Conservation (phyloP, 129 eudicot genomes). For the Saussurea involucrata region DNA sequence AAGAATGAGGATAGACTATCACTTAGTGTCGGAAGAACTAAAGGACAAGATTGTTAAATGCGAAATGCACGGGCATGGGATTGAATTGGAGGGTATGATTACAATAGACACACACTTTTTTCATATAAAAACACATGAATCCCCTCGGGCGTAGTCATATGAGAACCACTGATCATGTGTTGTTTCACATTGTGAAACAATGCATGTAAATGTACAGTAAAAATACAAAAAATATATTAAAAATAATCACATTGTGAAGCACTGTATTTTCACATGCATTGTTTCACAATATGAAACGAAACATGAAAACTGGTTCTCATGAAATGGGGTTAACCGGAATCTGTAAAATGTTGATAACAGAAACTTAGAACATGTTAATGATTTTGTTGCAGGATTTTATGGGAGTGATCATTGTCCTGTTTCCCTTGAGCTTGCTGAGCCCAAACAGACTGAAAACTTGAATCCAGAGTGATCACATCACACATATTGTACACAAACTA, state of each 20-base stretch:
- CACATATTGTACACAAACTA: constrained; percentile 2
- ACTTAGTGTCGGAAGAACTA: constrained; percentile 61
- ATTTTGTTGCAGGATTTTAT: constrained; percentile 64
- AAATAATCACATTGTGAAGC: too few species aligned
- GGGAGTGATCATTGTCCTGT: constrained; percentile 98
- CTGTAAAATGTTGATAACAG: background rate
- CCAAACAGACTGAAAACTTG: background rate
- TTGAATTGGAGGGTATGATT: constrained; percentile 71
- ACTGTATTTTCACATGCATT: too few species aligned
- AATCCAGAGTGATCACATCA: constrained; percentile 12
- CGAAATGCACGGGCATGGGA: constrained; percentile 84
- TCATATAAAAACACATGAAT: background rate
- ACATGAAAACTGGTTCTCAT: too few species aligned
- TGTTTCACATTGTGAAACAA: too few species aligned
- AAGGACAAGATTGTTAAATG: constrained; percentile 70
- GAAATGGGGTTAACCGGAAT: background rate
- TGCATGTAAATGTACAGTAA: too few species aligned
- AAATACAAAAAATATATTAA: too few species aligned
- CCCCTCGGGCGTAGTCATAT: background rate
- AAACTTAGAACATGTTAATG: background rate
- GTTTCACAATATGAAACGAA: too few species aligned
- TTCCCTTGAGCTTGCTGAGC: constrained; percentile 63
- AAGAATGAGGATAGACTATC: constrained; percentile 95
- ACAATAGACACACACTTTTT: background rate
- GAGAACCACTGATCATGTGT: too few species aligned